These are phyloP conservation scores for Leucogyrophana mollusca DNA, from an alignment of 768 basidiomycete genomes.

Conservation along the genomic window DNA sequence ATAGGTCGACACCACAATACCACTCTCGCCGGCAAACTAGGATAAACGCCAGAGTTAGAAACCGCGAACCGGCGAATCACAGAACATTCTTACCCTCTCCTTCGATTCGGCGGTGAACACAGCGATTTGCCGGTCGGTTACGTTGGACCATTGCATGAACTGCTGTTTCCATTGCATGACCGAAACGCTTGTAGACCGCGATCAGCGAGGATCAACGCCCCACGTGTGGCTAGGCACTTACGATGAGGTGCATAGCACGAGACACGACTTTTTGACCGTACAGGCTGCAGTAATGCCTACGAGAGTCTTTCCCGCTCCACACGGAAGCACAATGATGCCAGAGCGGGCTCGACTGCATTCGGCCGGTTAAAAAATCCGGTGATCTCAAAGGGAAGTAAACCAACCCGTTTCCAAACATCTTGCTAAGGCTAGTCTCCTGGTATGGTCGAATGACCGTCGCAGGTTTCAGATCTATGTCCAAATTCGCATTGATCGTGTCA, in stretches of 20 bases:
- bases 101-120: constrained; percentile 98
- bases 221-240: constrained; percentile 41
- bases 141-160: constrained; percentile 98
- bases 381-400: constrained; percentile 12
- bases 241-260: constrained; percentile 98
- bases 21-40: constrained; percentile 94
- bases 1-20: constrained; percentile 98
- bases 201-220: neutral
- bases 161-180: constrained; percentile 99
- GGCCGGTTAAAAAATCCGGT: constrained; percentile 4
- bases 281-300: constrained; percentile 99
- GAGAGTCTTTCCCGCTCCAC: constrained; percentile 97
- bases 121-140: constrained; percentile 94
- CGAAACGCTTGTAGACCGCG: constrained; percentile 54
- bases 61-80: neutral
- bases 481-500: constrained; percentile 92
- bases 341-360: constrained; percentile 86
- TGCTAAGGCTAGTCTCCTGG: constrained; percentile 96
- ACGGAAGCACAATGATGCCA: constrained; percentile 97
- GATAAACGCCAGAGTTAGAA: constrained; percentile 4
- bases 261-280: constrained; percentile 98
- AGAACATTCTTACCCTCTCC: constrained; percentile 67
- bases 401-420: constrained; percentile 99
- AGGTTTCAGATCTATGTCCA: constrained; percentile 98
- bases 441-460: constrained; percentile 97